Base-by-base conservation (phyloP, 176 grass and related monocot species). In the Aegilops bicornis region DNA sequence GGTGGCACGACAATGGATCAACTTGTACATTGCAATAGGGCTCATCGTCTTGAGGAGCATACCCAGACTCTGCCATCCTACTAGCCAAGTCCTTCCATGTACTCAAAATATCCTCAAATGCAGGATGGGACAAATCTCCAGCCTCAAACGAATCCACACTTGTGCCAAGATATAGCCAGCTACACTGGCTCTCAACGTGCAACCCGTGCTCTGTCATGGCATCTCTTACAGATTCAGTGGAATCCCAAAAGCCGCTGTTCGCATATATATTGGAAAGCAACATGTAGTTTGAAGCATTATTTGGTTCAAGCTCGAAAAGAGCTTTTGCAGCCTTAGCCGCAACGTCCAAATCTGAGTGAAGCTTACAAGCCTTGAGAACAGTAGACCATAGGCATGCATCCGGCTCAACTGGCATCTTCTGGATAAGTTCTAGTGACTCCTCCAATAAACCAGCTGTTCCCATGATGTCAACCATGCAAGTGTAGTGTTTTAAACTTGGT, bases 391-490 rank as follows among this genome's bases (percentile, higher is more conserved):
- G 43, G 74, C 92, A 94, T 80, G 85, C 89, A 76, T 94, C 92
- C 10, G 82, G 92, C 89, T 90, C 82, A 72, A 92, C 31, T 19
- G 90, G 89, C 82, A 94, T 92, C 54, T 85, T 86, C 19, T 80
- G 83, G 69, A 94, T 86, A 86, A 94, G 72, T 64, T 89, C 76
- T 73, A 94, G 36, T n/a, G 89, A 89, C 40, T 92, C 89, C 17
- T 70, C 82, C 19, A 92, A 85, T 77, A 94, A 83, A 79, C 92
- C 90, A 29, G 82, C 82, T 58, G 78, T 76, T 77, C 85, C 92
- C 85, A 94, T 78, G 79, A 92, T 91, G 75, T 94, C 92, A 83
- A 94, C 67, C 85, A 94, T 85, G 83, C 90, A 94, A n/a, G 92
- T 92, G 62, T 90, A 89, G 59, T 94, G 92, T 62, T 92, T 89